Base-by-base conservation (phyloP, 1,284 basidiomycete species). In the Ganoderma boninense region DNA sequence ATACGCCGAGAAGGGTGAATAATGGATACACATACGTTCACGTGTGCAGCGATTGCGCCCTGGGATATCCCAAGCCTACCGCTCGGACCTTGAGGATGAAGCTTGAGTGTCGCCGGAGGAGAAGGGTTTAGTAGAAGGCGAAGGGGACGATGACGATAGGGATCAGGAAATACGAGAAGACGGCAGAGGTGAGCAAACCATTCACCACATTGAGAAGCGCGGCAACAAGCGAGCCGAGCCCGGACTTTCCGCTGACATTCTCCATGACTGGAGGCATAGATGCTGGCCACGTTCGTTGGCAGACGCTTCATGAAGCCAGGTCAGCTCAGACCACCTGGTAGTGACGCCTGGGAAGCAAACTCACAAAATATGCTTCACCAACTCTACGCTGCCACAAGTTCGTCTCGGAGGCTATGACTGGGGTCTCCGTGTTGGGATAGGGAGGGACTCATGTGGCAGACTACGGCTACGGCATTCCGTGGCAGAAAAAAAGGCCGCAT, bases 1-100 rank as follows among this genome's bases (percentile, higher is more conserved):
- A 32, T 32, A 32, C 29, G 29, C 29, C 29, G 29, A 32, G 29
- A 32, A 32, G 29, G 29, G 2, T 32, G 29, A 32, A 32, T 32
- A 4, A 32, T 32, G 29, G 29, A 32, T 32, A 4, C 2, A 35
- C 60, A 49, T 42, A 69, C 68, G 26, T 13, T 5, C n/a, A 26
- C 52, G 18, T 63, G 54, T n/a, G 65, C 38, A 14, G 67, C 69
- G 40, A 73, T 32, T 2, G 67, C 29, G 20, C 69, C 72, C 42
- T 63, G 54, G 2, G 52, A 42, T 32, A 77, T 2, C 74, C 75
- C 5, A 77, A 64, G 38, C 66, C 13, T 65, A 79, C 63, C 10
- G 77, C 67, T 3, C 54, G 76, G 20, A 77, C 67, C 66, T 79
- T 79, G 23, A 76, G 67, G 8, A 79, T 68, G 68, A 79, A 80